Evolutionary conservation across 495 filamentous ascomycete genomes (phyloP).

Genomic region (Daldinia loculata): DNA sequence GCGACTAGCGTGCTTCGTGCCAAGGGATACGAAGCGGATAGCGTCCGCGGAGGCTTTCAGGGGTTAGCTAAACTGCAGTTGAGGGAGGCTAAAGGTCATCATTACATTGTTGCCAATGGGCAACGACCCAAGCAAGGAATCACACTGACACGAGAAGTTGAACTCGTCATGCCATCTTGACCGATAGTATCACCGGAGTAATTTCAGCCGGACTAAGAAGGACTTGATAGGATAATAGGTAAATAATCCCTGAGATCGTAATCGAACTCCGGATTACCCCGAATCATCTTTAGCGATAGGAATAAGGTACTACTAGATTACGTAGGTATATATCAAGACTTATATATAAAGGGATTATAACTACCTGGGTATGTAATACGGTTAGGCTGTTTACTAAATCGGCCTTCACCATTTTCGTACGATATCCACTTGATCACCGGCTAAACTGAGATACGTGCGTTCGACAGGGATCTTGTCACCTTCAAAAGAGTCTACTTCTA

Average conservation of each 20-base stretch:
- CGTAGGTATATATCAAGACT: neutral
- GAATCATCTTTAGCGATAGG: neutral
- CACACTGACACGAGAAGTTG: slow-evolving; percentile 20
- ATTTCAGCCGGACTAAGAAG: neutral
- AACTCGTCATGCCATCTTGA: slow-evolving; percentile 15
- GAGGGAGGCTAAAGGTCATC: neutral
- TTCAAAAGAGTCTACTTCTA: neutral
- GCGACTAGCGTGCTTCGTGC: slow-evolving; percentile 63
- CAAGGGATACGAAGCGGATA: slow-evolving; percentile 60
- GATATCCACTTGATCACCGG: neutral
- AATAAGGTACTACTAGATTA: neutral
- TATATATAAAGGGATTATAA: neutral
- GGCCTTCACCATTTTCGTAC: neutral
- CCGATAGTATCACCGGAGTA: neutral
- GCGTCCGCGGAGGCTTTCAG: slow-evolving; percentile 56
- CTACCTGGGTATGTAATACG: neutral
- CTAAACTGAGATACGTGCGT: neutral
- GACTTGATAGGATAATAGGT: neutral
- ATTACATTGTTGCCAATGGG: neutral
- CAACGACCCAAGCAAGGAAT: slow-evolving; percentile 12
- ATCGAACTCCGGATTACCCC: neutral
- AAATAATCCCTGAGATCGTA: neutral
- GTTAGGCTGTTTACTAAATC: neutral
- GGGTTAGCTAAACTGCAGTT: slow-evolving; percentile 15
- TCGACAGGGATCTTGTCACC: neutral